These are phyloP conservation scores for Dunaliella primolecta DNA, from an alignment of 139 green algal species.

Conservation along the genomic window DNA sequence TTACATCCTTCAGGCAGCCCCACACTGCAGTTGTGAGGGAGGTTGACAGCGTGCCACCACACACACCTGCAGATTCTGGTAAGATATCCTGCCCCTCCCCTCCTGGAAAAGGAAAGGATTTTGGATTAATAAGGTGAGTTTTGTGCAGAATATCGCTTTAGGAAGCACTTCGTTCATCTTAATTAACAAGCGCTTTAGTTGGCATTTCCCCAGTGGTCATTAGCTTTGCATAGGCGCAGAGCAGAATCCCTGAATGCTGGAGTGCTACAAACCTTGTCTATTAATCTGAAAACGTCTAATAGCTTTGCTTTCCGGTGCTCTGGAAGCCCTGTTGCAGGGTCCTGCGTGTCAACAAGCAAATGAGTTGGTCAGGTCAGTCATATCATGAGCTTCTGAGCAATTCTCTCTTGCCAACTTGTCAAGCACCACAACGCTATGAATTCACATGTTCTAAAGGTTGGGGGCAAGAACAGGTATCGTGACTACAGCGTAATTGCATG, in stretches of 20 bases:
- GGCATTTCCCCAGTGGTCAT: background rate
- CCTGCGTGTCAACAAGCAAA: conserved; percentile 10
- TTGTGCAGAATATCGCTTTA: background rate
- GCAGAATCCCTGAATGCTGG: too few relatives aligned
- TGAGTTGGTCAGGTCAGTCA: too few relatives aligned
- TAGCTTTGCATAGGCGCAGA: too few relatives aligned
- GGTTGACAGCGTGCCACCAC: too few relatives aligned
- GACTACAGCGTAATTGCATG: background rate
- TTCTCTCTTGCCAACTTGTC: too few relatives aligned
- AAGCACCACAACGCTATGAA: too few relatives aligned
- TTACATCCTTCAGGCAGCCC: too few relatives aligned
- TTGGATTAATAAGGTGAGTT: background rate
- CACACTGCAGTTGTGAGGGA: too few relatives aligned
- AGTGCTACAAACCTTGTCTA: conserved; percentile 27
- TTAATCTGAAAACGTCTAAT: conserved; percentile 31
- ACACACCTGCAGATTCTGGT: conserved; percentile 7
- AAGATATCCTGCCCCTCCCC: background rate
- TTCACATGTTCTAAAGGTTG: too few relatives aligned
- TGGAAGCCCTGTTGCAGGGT: conserved; percentile 30
- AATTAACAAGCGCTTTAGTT: background rate
- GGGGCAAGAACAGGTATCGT: too few relatives aligned
- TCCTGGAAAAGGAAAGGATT: background rate
- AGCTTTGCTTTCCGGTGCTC: conserved; percentile 32
- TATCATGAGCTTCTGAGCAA: too few relatives aligned
- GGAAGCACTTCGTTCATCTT: too few relatives aligned